Conservation (phyloP, 192 early-diverging fungal genomes). For the Podila minutissima region DNA sequence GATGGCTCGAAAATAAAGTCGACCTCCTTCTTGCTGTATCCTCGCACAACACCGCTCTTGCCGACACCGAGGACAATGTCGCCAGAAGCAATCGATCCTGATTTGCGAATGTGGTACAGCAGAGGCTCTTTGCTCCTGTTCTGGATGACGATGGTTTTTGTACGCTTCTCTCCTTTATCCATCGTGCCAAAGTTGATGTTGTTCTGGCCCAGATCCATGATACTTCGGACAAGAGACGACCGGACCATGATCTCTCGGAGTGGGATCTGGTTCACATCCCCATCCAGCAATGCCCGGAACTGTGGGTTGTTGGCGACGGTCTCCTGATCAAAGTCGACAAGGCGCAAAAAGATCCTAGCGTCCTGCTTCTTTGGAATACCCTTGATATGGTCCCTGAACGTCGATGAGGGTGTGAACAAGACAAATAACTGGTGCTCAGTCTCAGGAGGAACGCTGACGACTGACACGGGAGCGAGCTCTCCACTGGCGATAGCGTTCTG, state of each 20-base stretch:
- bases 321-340: slow-evolving; percentile 88
- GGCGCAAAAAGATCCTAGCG: slow-evolving; percentile 82
- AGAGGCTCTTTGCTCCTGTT: slow-evolving; percentile 92
- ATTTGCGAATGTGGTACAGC: slow-evolving; percentile 93
- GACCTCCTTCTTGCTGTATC: slow-evolving; percentile 90
- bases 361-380: slow-evolving; percentile 82
- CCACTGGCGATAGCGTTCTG: slow-evolving; percentile 75
- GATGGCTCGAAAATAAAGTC: slow-evolving; percentile 94
- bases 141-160: slow-evolving; percentile 88
- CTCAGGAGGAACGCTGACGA: slow-evolving; percentile 73
- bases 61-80: slow-evolving; percentile 85
- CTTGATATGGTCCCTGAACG: slow-evolving; percentile 69
- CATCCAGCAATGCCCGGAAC: slow-evolving; percentile 76
- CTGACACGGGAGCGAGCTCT: slow-evolving; percentile 67
- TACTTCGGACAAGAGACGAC: slow-evolving; percentile 81
- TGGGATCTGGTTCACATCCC: slow-evolving; percentile 71
- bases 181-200: slow-evolving; percentile 97
- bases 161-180: slow-evolving; percentile 85
- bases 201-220: slow-evolving; percentile 95
- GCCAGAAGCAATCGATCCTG: slow-evolving; percentile 93
- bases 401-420: slow-evolving; percentile 73
- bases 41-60: slow-evolving; percentile 88
- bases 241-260: slow-evolving; percentile 92
- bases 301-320: slow-evolving; percentile 76
- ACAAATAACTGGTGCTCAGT: slow-evolving; percentile 76